These are phyloP conservation scores for Zizania palustris DNA, from an alignment of 202 grass and related monocot species.

Conservation along the genomic window DNA sequence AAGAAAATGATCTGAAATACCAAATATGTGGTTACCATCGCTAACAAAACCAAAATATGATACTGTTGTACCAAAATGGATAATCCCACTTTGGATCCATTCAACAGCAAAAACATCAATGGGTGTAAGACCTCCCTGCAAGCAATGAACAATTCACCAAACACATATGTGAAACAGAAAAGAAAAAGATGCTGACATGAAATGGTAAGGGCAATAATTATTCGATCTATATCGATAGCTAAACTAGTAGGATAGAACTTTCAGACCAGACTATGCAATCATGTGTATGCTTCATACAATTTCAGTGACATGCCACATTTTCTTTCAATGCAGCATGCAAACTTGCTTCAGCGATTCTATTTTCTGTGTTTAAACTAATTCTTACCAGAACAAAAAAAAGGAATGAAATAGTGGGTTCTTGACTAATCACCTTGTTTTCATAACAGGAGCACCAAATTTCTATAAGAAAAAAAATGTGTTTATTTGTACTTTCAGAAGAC, in stretches of 20 bases:
- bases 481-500: no score
- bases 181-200: not conserved
- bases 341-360: conserved; percentile 27
- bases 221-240: conserved; percentile 24
- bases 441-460: no score
- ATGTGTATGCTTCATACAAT: not conserved
- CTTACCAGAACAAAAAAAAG: conserved; percentile 2
- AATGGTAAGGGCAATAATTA: not conserved
- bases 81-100: conserved; percentile 71
- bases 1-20: conserved; percentile 22
- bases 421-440: no score
- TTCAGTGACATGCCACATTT: not conserved
- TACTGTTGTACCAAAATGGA: conserved; percentile 77
- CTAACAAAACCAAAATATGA: conserved; percentile 88
- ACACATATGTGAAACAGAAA: conserved; percentile 28
- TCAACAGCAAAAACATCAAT: conserved; percentile 79
- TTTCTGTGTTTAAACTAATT: conserved; percentile 16
- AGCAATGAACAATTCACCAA: conserved; percentile 34
- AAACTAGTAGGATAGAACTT: conserved; percentile 16
- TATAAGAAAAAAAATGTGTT: no score
- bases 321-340: conserved; percentile 21
- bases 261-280: conserved; percentile 34
- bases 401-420: not conserved
- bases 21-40: conserved; percentile 66
- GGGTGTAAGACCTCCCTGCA: conserved; percentile 73